Conservation (phyloP, 345 rosid species). For the Aquilaria yunnanensis region DNA sequence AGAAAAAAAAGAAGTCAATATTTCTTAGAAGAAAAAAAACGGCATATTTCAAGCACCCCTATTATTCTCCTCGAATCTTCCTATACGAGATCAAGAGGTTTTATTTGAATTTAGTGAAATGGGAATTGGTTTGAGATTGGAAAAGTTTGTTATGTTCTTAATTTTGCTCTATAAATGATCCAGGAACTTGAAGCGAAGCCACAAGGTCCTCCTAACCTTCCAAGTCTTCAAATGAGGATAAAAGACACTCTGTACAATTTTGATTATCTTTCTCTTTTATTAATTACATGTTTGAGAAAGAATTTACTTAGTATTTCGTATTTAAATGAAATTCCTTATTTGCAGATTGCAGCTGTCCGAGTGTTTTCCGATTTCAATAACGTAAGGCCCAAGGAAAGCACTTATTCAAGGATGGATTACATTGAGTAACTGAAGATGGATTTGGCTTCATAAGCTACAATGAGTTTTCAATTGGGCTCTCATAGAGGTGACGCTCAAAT, state of each 20-base stretch:
- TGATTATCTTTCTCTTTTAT: background rate
- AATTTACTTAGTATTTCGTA: conserved; percentile 4
- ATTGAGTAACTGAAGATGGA: conserved; percentile 67
- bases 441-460: conserved; percentile 83
- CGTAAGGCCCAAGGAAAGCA: conserved; percentile 55
- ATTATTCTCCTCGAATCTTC: too few species aligned
- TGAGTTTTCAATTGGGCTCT: conserved; percentile 70
- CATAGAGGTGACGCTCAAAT: conserved; percentile 52
- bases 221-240: conserved; percentile 66
- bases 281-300: background rate
- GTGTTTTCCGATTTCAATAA: conserved; percentile 65
- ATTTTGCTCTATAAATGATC: conserved; percentile 3
- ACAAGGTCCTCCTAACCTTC: conserved; percentile 70
- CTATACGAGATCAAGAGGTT: conserved; percentile 40
- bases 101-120: background rate
- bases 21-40: too few species aligned
- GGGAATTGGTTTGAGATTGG: background rate
- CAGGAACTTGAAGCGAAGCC: conserved; percentile 87
- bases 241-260: conserved; percentile 60
- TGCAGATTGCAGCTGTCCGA: conserved; percentile 54
- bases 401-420: conserved; percentile 49
- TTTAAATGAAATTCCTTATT: conserved; percentile 5
- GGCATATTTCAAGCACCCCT: too few species aligned
- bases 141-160: conserved; percentile 2
- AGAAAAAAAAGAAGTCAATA: too few species aligned